Evolutionary conservation across 805 yeast genomes (phyloP).

Genomic region (Saccharomycopsis sp.): DNA sequence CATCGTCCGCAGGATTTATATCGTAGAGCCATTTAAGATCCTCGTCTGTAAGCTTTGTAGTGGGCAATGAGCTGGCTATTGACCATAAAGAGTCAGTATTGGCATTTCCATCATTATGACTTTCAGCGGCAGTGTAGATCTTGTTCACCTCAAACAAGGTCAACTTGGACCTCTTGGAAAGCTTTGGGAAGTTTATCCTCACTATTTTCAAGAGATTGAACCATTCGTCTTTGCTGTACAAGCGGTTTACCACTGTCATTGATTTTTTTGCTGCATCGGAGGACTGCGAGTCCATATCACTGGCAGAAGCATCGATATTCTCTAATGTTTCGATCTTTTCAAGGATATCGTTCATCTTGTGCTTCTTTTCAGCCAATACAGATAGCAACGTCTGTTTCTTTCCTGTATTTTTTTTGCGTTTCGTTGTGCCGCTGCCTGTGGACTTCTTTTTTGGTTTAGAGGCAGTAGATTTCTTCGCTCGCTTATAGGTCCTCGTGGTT

Average conservation of each 20-base stretch:
- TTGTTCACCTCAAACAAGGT: slow-evolving; percentile 25
- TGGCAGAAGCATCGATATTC: neutral
- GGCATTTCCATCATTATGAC: slow-evolving; percentile 3
- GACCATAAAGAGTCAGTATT: slow-evolving; percentile 10
- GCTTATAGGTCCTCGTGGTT: neutral
- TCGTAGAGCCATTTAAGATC: slow-evolving; percentile 20
- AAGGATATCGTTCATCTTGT: slow-evolving; percentile 27
- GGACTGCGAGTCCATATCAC: neutral
- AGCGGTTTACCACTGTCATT: slow-evolving; percentile 19
- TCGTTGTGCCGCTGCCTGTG: neutral
- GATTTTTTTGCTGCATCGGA: neutral
- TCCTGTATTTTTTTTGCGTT: slow-evolving; percentile 4
- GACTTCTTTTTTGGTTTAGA: neutral
- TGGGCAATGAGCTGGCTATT: slow-evolving; percentile 19
- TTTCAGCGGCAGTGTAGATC: slow-evolving; percentile 16
- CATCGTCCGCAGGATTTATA: slow-evolving; percentile 3
- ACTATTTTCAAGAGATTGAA: slow-evolving; percentile 23
- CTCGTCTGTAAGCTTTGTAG: slow-evolving; percentile 11
- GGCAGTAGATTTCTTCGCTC: neutral
- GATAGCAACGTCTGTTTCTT: slow-evolving; percentile 22
- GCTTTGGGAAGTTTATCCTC: slow-evolving; percentile 24
- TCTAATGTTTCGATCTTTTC: slow-evolving; percentile 21
- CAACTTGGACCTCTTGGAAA: slow-evolving; percentile 25
- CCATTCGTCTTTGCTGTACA: slow-evolving; percentile 30
- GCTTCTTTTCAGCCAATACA: slow-evolving; percentile 29